Evolutionary conservation across 2,329 filamentous ascomycete species (phyloP), one percentile per base, ranked within the genome.

Genomic region (Septoria linicola): DNA sequence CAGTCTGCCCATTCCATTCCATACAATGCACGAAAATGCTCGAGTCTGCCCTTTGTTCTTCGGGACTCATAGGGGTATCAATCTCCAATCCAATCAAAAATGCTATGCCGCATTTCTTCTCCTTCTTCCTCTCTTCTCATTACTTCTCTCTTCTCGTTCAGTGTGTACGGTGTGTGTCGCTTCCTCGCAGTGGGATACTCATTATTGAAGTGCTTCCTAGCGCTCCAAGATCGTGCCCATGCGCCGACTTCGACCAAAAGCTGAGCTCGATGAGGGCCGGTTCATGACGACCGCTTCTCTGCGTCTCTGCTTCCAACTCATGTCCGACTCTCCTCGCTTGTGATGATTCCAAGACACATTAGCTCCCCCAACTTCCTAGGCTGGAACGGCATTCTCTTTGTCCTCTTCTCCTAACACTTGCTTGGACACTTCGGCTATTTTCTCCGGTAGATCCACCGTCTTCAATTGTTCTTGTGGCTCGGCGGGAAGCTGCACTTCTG

Each of bases 351-450:
- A 40, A 39, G 35, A 47, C n/a, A 23, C 19, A n/a, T 20, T 32
- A 11, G 27, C 44, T 20, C 14, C 19, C 16, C 44, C 25, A 21
- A 34, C 42, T 32, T 54, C 51, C 51, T 54, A 54, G 7, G 44
- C 46, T 44, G 51, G 51, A 19, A 49, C 40, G n/a, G 51, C 45
- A 23, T 49, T 54, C 51, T 54, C 51, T 36, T 54, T 45, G 30
- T 54, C 44, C 19, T 41, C 45, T 13, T 49, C 46, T 25, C 21
- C 51, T 30, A 35, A 32, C 8, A 41, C 36, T 32, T 27, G 35
- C 41, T 45, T 53, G 23, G 44, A 47, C 8, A 47, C 44, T 32
- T 36, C 23, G n/a, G 44, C 34, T 34, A 47, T 39, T 34, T 47
- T 47, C 23, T 39, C 34, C 23, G n/a, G 14, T 21, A 47, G 4